Conservation (phyloP, 192 early-diverging fungal genomes). For the Funneliformis geosporum region DNA sequence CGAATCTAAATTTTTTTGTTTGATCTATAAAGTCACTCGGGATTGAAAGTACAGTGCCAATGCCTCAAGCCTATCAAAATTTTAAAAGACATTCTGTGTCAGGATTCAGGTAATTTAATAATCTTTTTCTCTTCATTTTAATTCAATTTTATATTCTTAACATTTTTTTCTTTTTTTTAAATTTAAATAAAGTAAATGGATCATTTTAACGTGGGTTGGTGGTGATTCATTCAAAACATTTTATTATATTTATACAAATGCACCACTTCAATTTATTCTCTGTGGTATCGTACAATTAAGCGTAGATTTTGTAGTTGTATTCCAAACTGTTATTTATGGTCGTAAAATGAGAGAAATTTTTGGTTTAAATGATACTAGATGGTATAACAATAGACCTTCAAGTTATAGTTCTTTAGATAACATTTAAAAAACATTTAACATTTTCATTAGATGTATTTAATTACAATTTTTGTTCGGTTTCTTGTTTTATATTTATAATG, state of each 20-base stretch:
- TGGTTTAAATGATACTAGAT: not conserved
- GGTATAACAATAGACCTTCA: not conserved
- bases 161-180: not conserved
- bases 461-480: too few relatives aligned
- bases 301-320: constrained; percentile 52
- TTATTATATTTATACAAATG: constrained; percentile 52
- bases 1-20: not conserved
- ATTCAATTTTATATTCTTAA: not conserved
- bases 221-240: constrained; percentile 61
- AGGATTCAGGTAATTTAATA: constrained; percentile 45
- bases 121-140: not conserved
- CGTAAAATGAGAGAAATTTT: constrained; percentile 1
- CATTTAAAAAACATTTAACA: not conserved
- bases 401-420: constrained; percentile 28
- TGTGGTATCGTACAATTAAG: constrained; percentile 58
- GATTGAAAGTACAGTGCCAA: constrained; percentile 56
- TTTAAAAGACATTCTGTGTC: constrained; percentile 45
- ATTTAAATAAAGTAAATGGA: constrained; percentile 31
- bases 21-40: constrained; percentile 44
- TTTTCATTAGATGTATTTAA: too few relatives aligned
- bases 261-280: constrained; percentile 55
- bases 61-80: constrained; percentile 57
- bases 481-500: too few relatives aligned
- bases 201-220: constrained; percentile 52
- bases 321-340: constrained; percentile 50